Evolutionary conservation across 2,329 filamentous ascomycete genomes (phyloP).

Genomic region (Botrytis cinerea): DNA sequence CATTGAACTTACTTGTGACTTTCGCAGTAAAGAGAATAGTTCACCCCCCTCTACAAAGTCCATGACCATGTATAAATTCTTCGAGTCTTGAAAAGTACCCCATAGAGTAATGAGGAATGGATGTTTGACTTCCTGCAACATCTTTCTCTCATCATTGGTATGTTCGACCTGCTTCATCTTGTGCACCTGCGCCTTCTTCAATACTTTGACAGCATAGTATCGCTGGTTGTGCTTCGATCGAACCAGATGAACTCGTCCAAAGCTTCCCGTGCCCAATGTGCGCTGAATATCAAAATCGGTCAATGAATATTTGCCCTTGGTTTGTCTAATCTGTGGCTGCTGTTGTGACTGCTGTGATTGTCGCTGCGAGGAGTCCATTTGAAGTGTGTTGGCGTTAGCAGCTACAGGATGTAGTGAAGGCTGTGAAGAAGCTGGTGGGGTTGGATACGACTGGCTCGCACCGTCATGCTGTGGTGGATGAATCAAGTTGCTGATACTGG

Average conservation of each 20-base stretch:
- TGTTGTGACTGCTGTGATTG: constrained; percentile 27
- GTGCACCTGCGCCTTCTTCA: constrained; percentile 98
- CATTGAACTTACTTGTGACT: constrained; percentile 68
- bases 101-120: constrained; percentile 96
- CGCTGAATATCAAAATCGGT: constrained; percentile 86
- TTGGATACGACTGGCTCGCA: constrained; percentile 42
- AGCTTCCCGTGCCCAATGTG: constrained; percentile 94
- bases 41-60: constrained; percentile 99
- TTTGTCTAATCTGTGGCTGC: constrained; percentile 58
- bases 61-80: constrained; percentile 99
- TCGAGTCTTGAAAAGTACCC: constrained; percentile 96
- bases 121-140: constrained; percentile 96
- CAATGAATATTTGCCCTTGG: constrained; percentile 96
- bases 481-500: constrained; percentile 83
- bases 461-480: constrained; percentile 60
- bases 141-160: constrained; percentile 94
- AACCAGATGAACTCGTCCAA: constrained; percentile 92
- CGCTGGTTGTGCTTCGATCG: constrained; percentile 98
- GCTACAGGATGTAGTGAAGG: constrained; percentile 17
- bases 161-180: constrained; percentile 99
- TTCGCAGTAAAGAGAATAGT: constrained; percentile 90
- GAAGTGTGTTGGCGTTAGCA: constrained; percentile 13
- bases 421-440: constrained; percentile 25
- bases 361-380: constrained; percentile 22
- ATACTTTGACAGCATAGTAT: constrained; percentile 96